Conservation (phyloP, 768 basidiomycete species). For the Tephrocybe sp. region DNA sequence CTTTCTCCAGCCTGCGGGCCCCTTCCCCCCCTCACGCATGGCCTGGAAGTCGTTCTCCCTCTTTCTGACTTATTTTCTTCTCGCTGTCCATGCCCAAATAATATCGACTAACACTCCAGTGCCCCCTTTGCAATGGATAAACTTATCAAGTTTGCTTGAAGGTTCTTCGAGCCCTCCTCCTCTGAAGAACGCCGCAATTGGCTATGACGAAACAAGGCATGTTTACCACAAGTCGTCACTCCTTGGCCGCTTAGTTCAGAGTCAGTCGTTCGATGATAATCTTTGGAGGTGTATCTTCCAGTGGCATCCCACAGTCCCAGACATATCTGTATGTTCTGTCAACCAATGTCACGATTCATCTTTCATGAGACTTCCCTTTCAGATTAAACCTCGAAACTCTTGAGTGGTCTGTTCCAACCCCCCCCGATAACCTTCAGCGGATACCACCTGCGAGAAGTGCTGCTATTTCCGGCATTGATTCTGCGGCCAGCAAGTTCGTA, state of each 20-base stretch:
- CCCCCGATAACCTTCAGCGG: slow-evolving; percentile 43
- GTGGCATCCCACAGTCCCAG: slow-evolving; percentile 56
- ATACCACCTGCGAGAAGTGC: slow-evolving; percentile 63
- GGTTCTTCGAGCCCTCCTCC: slow-evolving; percentile 58
- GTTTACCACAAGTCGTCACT: background rate
- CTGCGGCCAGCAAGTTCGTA: slow-evolving; percentile 80
- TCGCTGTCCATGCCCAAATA: slow-evolving; percentile 35
- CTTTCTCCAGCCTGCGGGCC: slow-evolving; percentile 16
- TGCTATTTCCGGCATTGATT: slow-evolving; percentile 64
- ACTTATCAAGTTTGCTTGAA: slow-evolving; percentile 53
- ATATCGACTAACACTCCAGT: slow-evolving; percentile 52
- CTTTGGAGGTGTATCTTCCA: slow-evolving; percentile 73
- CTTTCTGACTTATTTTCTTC: slow-evolving; percentile 22
- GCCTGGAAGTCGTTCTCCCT: slow-evolving; percentile 22
- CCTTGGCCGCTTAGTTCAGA: slow-evolving; percentile 15
- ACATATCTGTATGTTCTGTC: slow-evolving; percentile 59
- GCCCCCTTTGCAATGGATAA: slow-evolving; percentile 75
- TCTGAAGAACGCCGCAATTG: slow-evolving; percentile 71
- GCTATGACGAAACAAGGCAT: slow-evolving; percentile 49
- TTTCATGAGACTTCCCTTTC: slow-evolving; percentile 1
- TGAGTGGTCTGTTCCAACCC: slow-evolving; percentile 59
- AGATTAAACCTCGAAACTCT: slow-evolving; percentile 62
- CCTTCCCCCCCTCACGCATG: slow-evolving; percentile 24
- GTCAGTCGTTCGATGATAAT: slow-evolving; percentile 57
- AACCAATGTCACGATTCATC: background rate